phyloP scores from a whole-genome alignment of 768 basidiomycete genomes.

The Xanthoconium stramineum region DNA sequence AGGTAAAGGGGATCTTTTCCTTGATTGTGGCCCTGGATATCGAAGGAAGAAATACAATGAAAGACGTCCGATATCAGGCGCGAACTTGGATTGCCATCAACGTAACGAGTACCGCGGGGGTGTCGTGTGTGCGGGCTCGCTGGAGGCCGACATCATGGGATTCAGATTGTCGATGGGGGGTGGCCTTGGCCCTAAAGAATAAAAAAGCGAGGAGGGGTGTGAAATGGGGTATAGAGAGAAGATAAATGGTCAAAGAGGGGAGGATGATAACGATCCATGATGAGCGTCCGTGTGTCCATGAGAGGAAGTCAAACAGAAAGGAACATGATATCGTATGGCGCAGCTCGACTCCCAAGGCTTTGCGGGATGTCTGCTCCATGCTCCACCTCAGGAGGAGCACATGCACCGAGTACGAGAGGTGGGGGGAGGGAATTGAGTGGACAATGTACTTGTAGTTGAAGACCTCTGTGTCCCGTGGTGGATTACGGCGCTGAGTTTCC shows the following conservation, averaged over 20 bases:
- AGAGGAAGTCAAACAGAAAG: constrained; percentile 38
- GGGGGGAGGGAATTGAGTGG: constrained; percentile 38
- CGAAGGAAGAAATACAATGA: constrained; percentile 17
- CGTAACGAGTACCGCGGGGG: constrained; percentile 6
- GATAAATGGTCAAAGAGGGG: constrained; percentile 28
- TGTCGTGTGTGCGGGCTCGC: constrained; percentile 20
- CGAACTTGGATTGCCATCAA: constrained; percentile 18
- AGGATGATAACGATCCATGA: constrained; percentile 35
- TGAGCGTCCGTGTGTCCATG: constrained; percentile 41
- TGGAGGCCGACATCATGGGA: constrained; percentile 14
- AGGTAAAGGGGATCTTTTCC: constrained; percentile 37
- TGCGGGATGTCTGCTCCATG: constrained; percentile 37
- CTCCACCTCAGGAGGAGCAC: constrained; percentile 39
- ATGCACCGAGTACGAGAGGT: constrained; percentile 35
- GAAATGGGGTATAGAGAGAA: constrained; percentile 30
- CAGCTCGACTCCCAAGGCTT: constrained; percentile 46
- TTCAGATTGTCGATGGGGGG: constrained; percentile 25
- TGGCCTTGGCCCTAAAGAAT: constrained; percentile 42
- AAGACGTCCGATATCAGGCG: constrained; percentile 16
- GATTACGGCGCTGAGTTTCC: constrained; percentile 21
- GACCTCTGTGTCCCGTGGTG: constrained; percentile 30
- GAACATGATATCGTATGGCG: constrained; percentile 29
- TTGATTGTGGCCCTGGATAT: constrained; percentile 29
- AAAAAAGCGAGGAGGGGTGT: constrained; percentile 30
- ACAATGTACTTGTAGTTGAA: constrained; percentile 47